phyloP scores from a whole-genome alignment of 1,284 basidiomycete species.

The Ceratorhiza oryzae-sativae region DNA sequence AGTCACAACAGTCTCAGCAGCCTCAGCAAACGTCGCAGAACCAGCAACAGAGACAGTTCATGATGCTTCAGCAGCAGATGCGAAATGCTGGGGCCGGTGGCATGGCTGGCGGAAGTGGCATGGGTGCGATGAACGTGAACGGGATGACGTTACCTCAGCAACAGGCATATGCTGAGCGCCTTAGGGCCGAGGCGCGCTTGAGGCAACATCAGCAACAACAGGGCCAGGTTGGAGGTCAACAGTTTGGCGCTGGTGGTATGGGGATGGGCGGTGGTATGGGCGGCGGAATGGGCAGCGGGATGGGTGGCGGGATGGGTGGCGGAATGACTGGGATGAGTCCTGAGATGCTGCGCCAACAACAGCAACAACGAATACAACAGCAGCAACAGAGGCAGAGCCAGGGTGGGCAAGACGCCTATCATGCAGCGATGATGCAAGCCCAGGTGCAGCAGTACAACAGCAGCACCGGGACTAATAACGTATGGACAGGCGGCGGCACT shows the following conservation, averaged over 20 bases:
- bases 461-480: neutral
- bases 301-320: neutral
- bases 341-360: slow-evolving; percentile 16
- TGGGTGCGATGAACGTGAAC: neutral
- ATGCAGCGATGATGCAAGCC: slow-evolving; percentile 29
- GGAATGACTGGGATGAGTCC: neutral
- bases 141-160: slow-evolving; percentile 22
- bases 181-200: slow-evolving; percentile 17
- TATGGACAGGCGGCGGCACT: neutral
- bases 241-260: slow-evolving; percentile 1
- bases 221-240: neutral
- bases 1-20: slow-evolving; percentile 13
- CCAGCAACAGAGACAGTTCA: slow-evolving; percentile 34
- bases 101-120: neutral
- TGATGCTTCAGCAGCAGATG: slow-evolving; percentile 39
- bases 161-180: slow-evolving; percentile 12
- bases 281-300: neutral
- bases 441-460: slow-evolving; percentile 24
- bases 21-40: slow-evolving; percentile 6
- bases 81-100: slow-evolving; percentile 8
- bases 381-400: neutral
- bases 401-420: slow-evolving; percentile 25
- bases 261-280: slow-evolving; percentile 6
- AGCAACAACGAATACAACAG: slow-evolving; percentile 1
- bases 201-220: slow-evolving; percentile 15